These are phyloP conservation scores for Phytophthora sp. DNA, from an alignment of 352 stramenopile genomes.

Conservation along the genomic window DNA sequence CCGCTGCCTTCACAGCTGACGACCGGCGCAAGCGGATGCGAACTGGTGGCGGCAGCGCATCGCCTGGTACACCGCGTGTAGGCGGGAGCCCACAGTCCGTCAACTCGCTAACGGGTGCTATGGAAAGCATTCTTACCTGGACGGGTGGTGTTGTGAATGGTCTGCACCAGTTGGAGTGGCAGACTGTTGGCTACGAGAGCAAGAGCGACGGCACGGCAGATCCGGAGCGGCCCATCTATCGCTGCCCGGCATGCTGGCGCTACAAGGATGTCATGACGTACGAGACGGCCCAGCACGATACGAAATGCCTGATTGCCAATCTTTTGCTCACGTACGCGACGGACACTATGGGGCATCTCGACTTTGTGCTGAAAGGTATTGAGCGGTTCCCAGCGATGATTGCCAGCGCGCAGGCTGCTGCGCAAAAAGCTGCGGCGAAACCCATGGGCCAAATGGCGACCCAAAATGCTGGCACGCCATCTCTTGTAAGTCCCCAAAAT, in stretches of 20 bases:
- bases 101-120: slow-evolving; percentile 62
- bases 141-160: slow-evolving; percentile 75
- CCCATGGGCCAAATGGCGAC: slow-evolving; percentile 38
- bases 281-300: slow-evolving; percentile 82
- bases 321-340: slow-evolving; percentile 81
- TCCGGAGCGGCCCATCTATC: slow-evolving; percentile 79
- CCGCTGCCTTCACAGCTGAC: slow-evolving; percentile 56
- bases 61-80: slow-evolving; percentile 35
- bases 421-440: slow-evolving; percentile 55
- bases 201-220: slow-evolving; percentile 74
- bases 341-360: slow-evolving; percentile 76
- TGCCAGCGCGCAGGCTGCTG: slow-evolving; percentile 48
- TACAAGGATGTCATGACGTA: slow-evolving; percentile 90
- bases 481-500: slow-evolving; percentile 61
- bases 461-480: slow-evolving; percentile 23
- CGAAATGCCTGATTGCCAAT: slow-evolving; percentile 86
- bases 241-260: slow-evolving; percentile 80
- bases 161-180: slow-evolving; percentile 83
- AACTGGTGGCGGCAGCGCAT: slow-evolving; percentile 28
- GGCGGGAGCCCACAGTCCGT: slow-evolving; percentile 30
- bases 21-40: slow-evolving; percentile 79
- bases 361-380: slow-evolving; percentile 81
- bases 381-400: slow-evolving; percentile 75
- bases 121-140: slow-evolving; percentile 82
- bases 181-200: slow-evolving; percentile 81